Evolutionary conservation across 768 basidiomycete species (phyloP), one percentile per base, ranked within the genome.

Genomic region (Suillus decipiens): DNA sequence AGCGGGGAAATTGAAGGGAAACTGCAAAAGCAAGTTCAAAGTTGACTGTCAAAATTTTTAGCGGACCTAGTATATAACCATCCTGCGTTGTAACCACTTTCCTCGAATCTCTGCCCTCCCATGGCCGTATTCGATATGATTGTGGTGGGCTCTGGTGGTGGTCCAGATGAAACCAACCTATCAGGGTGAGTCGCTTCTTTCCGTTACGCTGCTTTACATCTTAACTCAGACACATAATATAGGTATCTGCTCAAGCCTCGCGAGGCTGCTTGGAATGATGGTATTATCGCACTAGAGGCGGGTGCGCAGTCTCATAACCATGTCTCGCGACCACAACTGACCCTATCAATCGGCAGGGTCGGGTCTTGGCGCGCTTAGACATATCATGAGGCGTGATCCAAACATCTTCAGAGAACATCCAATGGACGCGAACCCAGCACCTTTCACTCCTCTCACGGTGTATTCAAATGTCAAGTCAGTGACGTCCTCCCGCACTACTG

Each of bases 171-270:
- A 76, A 89, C 88, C 28, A 92, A 98, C 77, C 76, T 97, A 66
- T 93, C 92, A 33, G 89, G 86, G 95, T 94, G 73, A 67, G 89
- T 82, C 14, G 58, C 59, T 51, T 51, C 47, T 24, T 56, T 58
- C 66, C 60, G n/a, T n/a, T n/a, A n/a, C n/a, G 51, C 39, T 56
- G 48, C 63, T 66, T 68, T 24, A 55, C 64, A 67, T 63, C 60
- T 63, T 51, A 33, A 55, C 33, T 62, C 24, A 22, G 47, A 31
- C 17, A 39, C 19, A 28, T 15, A 58, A 17, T 53, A 34, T 69
- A 96, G 95, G n/a, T 99, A 96, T 79, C 79, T 97, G 59, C 75
- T 97, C 73, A 99, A 98, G 72, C 84, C 91, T 9, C 79, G 75
- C 66, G 73, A 79, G 41, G 71, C 80, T 11, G 70, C 77, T 10